phyloP scores from a whole-genome alignment of 306 rosid species.

The Vigna mungo region DNA sequence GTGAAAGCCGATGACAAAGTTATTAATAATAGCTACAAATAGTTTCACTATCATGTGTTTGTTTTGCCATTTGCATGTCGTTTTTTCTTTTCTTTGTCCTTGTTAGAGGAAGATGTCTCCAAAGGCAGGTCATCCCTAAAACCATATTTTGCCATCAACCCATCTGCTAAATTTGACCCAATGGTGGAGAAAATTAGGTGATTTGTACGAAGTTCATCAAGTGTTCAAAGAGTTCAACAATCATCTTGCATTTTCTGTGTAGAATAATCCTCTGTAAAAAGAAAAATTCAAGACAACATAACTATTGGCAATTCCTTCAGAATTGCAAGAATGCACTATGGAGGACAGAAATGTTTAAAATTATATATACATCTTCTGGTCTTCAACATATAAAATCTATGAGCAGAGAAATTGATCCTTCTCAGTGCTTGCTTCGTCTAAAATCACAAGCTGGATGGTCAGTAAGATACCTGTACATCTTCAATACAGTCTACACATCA shows the following conservation, averaged over 20 bases:
- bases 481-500: conserved; percentile 61
- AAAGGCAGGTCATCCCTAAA: neutral
- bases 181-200: neutral
- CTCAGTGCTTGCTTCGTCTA: conserved; percentile 55
- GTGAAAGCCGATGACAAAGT: too few species aligned
- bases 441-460: conserved; percentile 60
- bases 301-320: conserved; percentile 1
- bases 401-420: conserved; percentile 41
- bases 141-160: neutral
- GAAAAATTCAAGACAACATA: neutral
- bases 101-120: neutral
- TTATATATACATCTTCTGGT: conserved; percentile 49
- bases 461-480: conserved; percentile 33
- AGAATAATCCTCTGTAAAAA: neutral
- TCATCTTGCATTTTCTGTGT: neutral
- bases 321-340: conserved; percentile 33
- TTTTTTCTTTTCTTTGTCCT: neutral
- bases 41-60: neutral
- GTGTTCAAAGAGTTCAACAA: neutral
- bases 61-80: neutral
- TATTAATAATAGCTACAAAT: neutral
- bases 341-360: neutral
- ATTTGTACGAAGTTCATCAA: too few species aligned
- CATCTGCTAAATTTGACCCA: neutral
- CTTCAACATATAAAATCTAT: conserved; percentile 21